Evolutionary conservation across 345 rosid species (phyloP).

Genomic region (Cardamine occulta): DNA sequence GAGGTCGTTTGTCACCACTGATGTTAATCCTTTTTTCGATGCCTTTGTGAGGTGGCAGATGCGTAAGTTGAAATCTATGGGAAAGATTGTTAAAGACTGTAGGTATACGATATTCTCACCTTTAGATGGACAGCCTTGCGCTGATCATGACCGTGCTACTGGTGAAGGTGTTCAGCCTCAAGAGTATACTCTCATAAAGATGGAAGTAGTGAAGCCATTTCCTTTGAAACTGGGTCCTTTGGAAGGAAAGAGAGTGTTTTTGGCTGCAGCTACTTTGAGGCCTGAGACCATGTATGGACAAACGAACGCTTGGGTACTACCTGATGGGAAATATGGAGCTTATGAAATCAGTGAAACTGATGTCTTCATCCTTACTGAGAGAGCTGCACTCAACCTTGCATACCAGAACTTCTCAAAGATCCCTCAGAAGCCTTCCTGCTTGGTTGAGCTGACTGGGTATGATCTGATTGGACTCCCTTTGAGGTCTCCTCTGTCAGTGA

Average conservation of each 20-base stretch:
- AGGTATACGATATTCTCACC: constrained; percentile 90
- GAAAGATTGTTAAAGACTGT: constrained; percentile 82
- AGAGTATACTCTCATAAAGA: constrained; percentile 85
- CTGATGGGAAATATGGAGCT: constrained; percentile 94
- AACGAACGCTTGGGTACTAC: constrained; percentile 95
- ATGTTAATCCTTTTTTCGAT: constrained; percentile 75
- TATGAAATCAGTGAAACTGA: constrained; percentile 84
- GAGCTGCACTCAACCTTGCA: constrained; percentile 87
- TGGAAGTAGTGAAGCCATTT: constrained; percentile 81
- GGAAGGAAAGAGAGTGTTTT: constrained; percentile 74
- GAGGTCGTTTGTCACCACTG: constrained; percentile 85
- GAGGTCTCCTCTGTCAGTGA: constrained; percentile 72
- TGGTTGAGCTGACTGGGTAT: constrained; percentile 78
- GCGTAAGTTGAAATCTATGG: constrained; percentile 83
- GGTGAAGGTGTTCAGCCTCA: constrained; percentile 98
- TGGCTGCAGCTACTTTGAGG: constrained; percentile 91
- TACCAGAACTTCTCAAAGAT: constrained; percentile 78
- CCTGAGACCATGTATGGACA: constrained; percentile 99
- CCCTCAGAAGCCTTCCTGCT: constrained; percentile 75
- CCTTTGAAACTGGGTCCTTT: constrained; percentile 67
- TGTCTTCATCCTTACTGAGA: constrained; percentile 68
- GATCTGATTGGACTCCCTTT: constrained; percentile 88
- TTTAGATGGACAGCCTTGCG: constrained; percentile 92
- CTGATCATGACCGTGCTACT: constrained; percentile 91
- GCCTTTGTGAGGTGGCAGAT: constrained; percentile 91